phyloP scores from a whole-genome alignment of 2,329 filamentous ascomycete genomes.

The Aspergillus sp. region DNA sequence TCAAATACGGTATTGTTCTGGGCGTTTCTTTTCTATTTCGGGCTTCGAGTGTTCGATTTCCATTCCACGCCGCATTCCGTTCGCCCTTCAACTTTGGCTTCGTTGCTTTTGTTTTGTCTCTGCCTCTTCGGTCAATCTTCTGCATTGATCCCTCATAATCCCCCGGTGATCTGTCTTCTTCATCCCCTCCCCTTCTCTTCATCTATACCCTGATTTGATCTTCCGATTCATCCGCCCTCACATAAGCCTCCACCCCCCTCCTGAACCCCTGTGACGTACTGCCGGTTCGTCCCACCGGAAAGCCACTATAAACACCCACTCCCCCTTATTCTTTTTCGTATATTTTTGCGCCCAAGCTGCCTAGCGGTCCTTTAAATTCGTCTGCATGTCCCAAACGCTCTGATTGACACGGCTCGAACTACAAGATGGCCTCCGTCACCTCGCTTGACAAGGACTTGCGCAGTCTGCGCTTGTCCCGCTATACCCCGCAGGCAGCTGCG shows the following conservation, averaged over 20 bases:
- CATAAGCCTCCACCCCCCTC: not conserved
- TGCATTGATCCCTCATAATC: not conserved
- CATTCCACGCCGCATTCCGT: not conserved
- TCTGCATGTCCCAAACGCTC: constrained; percentile 8
- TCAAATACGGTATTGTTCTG: not conserved
- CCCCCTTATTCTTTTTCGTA: constrained; percentile 2
- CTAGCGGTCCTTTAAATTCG: not conserved
- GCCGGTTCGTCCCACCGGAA: constrained; percentile 14
- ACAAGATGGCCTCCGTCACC: constrained; percentile 82
- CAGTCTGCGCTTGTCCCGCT: constrained; percentile 87
- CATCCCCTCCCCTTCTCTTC: constrained; percentile 3
- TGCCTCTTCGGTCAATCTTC: not conserved
- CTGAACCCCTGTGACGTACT: constrained; percentile 13
- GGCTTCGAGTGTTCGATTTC: not conserved
- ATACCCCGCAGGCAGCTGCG: constrained; percentile 85
- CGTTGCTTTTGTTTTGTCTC: not conserved
- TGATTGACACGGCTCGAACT: not conserved
- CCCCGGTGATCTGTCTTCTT: not conserved
- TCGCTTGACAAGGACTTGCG: constrained; percentile 95
- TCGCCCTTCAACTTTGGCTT: not conserved
- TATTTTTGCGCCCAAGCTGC: not conserved
- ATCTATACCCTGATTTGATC: not conserved
- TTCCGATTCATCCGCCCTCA: not conserved
- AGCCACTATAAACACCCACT: constrained; percentile 8
- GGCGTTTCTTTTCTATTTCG: not conserved